Evolutionary conservation across 2,329 filamentous ascomycete genomes (phyloP).

Genomic region (Botrytis paeoniae): DNA sequence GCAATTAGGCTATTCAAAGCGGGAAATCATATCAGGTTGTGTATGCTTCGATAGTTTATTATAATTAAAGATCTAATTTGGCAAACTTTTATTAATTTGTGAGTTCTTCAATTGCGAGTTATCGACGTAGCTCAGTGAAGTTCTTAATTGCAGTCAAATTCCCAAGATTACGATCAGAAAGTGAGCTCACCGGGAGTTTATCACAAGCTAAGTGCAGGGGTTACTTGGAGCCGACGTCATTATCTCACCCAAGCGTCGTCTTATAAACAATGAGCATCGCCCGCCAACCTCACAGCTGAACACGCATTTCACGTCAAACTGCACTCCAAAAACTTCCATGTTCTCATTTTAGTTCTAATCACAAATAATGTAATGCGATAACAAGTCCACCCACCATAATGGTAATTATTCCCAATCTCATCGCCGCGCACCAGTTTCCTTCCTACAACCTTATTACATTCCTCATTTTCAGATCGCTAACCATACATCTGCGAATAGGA

Average conservation of each 20-base stretch:
- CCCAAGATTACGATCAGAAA: neutral
- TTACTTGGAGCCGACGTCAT: constrained; percentile 15
- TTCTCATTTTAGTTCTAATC: neutral
- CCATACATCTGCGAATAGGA: constrained; percentile 43
- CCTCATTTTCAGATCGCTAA: neutral
- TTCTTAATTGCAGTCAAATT: neutral
- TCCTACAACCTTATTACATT: neutral
- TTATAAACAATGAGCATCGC: constrained; percentile 7
- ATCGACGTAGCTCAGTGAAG: neutral
- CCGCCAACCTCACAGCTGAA: constrained; percentile 8
- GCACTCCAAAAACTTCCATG: neutral
- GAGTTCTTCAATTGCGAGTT: too few species aligned
- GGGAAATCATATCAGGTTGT: neutral
- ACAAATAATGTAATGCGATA: neutral
- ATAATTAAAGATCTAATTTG: neutral
- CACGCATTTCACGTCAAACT: neutral
- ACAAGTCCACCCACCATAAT: neutral
- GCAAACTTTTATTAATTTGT: neutral
- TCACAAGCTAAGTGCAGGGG: neutral
- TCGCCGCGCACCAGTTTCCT: neutral
- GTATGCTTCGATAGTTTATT: neutral
- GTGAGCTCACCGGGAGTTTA: neutral
- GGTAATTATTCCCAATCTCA: neutral
- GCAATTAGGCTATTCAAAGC: neutral
- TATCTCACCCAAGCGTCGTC: neutral